Conservation (phyloP, 441 rosid species). For the Rhodomyrtus psidioides region DNA sequence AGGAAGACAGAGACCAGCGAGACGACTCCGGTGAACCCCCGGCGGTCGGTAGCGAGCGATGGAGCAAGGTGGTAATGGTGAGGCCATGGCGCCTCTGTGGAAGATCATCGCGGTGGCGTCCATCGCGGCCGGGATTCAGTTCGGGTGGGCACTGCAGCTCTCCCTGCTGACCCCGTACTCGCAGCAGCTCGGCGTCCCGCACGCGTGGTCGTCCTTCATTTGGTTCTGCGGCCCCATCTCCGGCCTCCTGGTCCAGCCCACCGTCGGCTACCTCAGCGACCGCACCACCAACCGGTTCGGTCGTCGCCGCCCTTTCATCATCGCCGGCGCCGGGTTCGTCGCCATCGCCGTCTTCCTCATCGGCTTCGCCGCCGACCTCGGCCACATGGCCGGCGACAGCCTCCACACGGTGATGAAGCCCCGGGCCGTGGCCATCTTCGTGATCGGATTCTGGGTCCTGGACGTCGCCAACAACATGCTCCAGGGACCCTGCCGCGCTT, state of each 20-base stretch:
- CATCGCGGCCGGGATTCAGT: constrained; percentile 84
- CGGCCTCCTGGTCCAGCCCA: constrained; percentile 90
- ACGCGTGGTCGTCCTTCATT: constrained; percentile 76
- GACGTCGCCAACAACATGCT: constrained; percentile 84
- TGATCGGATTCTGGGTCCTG: constrained; percentile 85
- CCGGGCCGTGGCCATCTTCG: constrained; percentile 67
- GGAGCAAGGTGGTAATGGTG: not conserved
- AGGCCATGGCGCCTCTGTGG: constrained; percentile 8
- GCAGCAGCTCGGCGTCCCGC: constrained; percentile 84
- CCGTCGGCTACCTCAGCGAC: constrained; percentile 84
- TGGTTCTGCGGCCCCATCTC: constrained; percentile 97
- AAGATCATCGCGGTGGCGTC: constrained; percentile 58
- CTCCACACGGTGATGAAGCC: constrained; percentile 22
- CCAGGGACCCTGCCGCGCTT: constrained; percentile 86
- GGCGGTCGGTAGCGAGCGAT: not conserved
- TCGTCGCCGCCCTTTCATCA: constrained; percentile 88
- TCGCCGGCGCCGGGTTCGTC: constrained; percentile 49
- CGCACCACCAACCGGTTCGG: constrained; percentile 75
- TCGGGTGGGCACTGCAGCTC: constrained; percentile 94
- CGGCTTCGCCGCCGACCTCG: constrained; percentile 82
- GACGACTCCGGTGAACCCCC: not conserved
- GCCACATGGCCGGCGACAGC: constrained; percentile 51
- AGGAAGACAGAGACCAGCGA: no score
- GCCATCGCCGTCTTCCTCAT: constrained; percentile 68
- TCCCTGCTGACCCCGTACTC: constrained; percentile 89